A percentile compares a stretch with the other conserved stretches of the same genome.
Conservation (phyloP, 202 grass and related monocot species). For the Bolboschoenoplectus hybrid region DNA sequence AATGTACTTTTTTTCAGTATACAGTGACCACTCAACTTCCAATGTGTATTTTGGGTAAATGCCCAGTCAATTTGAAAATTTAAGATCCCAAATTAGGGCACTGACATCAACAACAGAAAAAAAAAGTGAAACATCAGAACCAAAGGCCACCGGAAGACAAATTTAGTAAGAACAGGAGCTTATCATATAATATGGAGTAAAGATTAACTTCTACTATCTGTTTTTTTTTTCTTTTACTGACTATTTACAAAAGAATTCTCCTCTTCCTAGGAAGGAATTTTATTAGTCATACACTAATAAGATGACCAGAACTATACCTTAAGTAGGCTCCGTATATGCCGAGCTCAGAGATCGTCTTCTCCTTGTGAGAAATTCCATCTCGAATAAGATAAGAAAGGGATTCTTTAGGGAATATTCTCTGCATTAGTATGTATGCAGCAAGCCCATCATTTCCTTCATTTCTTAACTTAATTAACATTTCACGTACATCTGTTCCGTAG, state of each 20-base stretch:
- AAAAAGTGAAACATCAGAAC: not conserved
- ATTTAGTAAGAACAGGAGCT: slow-evolving; percentile 3
- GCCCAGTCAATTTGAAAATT: slow-evolving; percentile 2
- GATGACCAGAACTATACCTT: slow-evolving; percentile 44
- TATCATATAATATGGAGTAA: not conserved
- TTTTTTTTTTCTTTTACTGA: not conserved
- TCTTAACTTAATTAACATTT: slow-evolving; percentile 58
- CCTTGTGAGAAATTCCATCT: slow-evolving; percentile 67
- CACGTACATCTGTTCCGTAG: slow-evolving; percentile 68
- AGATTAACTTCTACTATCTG: not conserved
- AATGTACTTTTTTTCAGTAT: not conserved
- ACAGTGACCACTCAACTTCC: slow-evolving; percentile 7
- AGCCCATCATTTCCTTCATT: slow-evolving; percentile 66
- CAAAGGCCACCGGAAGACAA: not conserved
- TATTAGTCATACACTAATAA: not conserved
- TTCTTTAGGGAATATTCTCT: slow-evolving; percentile 82
- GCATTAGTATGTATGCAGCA: slow-evolving; percentile 93
- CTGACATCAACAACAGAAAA: slow-evolving; percentile 18
- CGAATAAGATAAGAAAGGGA: slow-evolving; percentile 70
- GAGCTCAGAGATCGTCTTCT: slow-evolving; percentile 84
- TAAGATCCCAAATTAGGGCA: not conserved
- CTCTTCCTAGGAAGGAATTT: not conserved
- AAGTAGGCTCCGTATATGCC: slow-evolving; percentile 84
- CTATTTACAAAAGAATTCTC: not conserved
- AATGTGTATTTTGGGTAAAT: slow-evolving; percentile 13